A percentile compares a stretch with the other conserved stretches of the same genome.
Evolutionary conservation across 2,329 filamentous ascomycete genomes (phyloP).

Genomic region (Aotearoamyces nothofagi): DNA sequence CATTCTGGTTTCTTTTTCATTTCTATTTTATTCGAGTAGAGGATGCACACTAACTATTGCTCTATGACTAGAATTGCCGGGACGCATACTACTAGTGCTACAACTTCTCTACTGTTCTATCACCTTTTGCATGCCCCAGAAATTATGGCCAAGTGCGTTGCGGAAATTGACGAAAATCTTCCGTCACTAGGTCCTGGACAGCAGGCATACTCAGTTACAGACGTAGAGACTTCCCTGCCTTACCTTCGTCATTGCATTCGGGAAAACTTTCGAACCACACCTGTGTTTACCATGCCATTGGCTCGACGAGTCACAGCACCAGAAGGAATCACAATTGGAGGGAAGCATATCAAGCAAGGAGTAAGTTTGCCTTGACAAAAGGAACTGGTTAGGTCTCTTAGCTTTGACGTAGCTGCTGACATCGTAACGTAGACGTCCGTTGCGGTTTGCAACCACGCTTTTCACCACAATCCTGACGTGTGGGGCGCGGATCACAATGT

Average conservation of each 20-base stretch:
- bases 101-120: slow-evolving; percentile 18
- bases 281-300: slow-evolving; percentile 21
- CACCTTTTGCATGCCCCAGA: slow-evolving; percentile 18
- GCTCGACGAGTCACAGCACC: slow-evolving; percentile 14
- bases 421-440: slow-evolving; percentile 15
- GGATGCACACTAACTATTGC: no score
- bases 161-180: slow-evolving; percentile 10
- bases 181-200: slow-evolving; percentile 2
- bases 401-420: no score
- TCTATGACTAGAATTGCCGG: slow-evolving; percentile 17
- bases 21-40: no score
- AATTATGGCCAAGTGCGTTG: slow-evolving; percentile 10
- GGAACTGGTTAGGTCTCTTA: no score
- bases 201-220: slow-evolving; percentile 12
- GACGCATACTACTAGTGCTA: slow-evolving; percentile 19
- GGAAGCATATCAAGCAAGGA: slow-evolving; percentile 13
- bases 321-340: slow-evolving; percentile 14
- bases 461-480: slow-evolving; percentile 19
- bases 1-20: no score
- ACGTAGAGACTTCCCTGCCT: slow-evolving; percentile 13
- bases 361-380: slow-evolving; percentile 8
- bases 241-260: slow-evolving; percentile 16
- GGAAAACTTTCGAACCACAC: slow-evolving; percentile 21
- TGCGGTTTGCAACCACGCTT: slow-evolving; percentile 20
- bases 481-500: slow-evolving; percentile 19